Evolutionary conservation across 768 basidiomycete genomes (phyloP).

Genomic region (Coprinopsis cinerea): DNA sequence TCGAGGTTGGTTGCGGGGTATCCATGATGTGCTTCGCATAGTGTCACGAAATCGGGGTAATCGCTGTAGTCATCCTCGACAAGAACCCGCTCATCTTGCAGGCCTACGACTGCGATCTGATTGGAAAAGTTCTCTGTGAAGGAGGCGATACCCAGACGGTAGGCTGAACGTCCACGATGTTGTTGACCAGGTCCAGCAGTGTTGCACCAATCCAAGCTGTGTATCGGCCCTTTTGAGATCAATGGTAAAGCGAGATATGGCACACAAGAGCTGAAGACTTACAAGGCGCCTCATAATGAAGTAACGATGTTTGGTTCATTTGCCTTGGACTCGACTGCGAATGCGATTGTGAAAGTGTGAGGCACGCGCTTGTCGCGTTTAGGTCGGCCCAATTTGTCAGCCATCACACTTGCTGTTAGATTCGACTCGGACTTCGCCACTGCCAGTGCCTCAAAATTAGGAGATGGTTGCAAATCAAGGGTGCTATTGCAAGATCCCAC

Average conservation of each 20-base stretch:
- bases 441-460: too few relatives aligned
- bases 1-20: conserved; percentile 92
- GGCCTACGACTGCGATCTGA: conserved; percentile 70
- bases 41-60: conserved; percentile 81
- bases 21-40: conserved; percentile 79
- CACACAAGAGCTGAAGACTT: conserved; percentile 25
- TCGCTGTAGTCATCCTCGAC: conserved; percentile 79
- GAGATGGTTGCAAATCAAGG: too few relatives aligned
- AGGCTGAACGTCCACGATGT: conserved; percentile 66
- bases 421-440: too few relatives aligned
- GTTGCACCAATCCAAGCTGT: conserved; percentile 87
- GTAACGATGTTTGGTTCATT: conserved; percentile 67
- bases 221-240: conserved; percentile 64
- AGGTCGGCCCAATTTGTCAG: too few relatives aligned
- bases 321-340: too few relatives aligned
- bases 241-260: neutral
- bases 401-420: neutral
- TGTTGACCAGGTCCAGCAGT: conserved; percentile 69
- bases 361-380: too few relatives aligned
- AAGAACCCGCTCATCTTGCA: conserved; percentile 83
- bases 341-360: too few relatives aligned
- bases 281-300: conserved; percentile 87
- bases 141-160: conserved; percentile 82
- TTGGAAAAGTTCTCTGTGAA: conserved; percentile 82
- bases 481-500: too few relatives aligned